Evolutionary conservation across 2,329 filamentous ascomycete genomes (phyloP).

Genomic region (Cladobotryum protrusum): DNA sequence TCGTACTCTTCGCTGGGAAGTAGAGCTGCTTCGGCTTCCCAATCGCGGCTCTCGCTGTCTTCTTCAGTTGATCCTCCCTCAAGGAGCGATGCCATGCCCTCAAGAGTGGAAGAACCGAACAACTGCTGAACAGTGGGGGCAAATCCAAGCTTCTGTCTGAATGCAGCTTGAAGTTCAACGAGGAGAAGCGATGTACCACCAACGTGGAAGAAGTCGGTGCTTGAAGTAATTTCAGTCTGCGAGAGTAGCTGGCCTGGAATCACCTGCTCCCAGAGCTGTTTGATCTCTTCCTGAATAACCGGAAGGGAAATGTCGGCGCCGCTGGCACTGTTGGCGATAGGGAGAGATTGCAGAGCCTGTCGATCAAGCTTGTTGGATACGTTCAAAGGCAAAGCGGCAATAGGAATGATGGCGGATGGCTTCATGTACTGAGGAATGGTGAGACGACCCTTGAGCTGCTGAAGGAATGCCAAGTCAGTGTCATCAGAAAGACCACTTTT

Average conservation of each 20-base stretch:
- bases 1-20: not conserved
- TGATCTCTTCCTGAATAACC: conserved; percentile 8
- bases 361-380: conserved; percentile 28
- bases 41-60: conserved; percentile 16
- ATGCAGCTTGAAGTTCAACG: conserved; percentile 28
- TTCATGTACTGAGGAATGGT: conserved; percentile 30
- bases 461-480: conserved; percentile 8
- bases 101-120: conserved; percentile 30
- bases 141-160: conserved; percentile 18
- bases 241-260: not conserved
- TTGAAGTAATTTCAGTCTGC: conserved; percentile 4
- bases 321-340: conserved; percentile 16
- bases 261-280: no score
- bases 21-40: conserved; percentile 13
- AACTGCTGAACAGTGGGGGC: no score
- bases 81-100: not conserved
- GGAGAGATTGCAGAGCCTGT: conserved; percentile 18
- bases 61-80: conserved; percentile 32
- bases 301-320: conserved; percentile 9
- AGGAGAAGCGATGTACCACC: conserved; percentile 38
- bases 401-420: conserved; percentile 21
- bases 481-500: no score
- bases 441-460: conserved; percentile 13
- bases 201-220: conserved; percentile 34
- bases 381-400: conserved; percentile 25